phyloP scores from a whole-genome alignment of 352 stramenopile species.

The Phytophthora constricta region DNA sequence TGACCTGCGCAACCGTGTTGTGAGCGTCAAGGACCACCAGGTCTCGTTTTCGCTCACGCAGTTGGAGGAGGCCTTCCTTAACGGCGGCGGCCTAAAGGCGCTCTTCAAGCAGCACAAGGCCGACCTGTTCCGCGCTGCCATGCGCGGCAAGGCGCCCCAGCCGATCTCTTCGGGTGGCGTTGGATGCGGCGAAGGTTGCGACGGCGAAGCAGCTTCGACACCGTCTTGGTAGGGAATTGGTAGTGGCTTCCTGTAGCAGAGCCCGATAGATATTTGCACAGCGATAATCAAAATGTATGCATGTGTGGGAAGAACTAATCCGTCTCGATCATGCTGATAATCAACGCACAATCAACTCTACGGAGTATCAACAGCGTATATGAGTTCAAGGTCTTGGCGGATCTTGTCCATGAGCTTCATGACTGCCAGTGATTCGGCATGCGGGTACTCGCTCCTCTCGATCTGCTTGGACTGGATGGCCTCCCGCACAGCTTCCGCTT shows the following conservation, averaged over 20 bases:
- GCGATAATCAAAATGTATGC: slow-evolving; percentile 25
- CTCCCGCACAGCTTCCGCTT: slow-evolving; percentile 62
- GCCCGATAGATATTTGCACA: slow-evolving; percentile 24
- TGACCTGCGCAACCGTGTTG: slow-evolving; percentile 70
- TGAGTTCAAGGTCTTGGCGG: slow-evolving; percentile 62
- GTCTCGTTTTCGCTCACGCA: slow-evolving; percentile 78
- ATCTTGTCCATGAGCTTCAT: slow-evolving; percentile 75
- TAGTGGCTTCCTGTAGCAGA: background rate
- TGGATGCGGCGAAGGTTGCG: slow-evolving; percentile 52
- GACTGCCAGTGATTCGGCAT: slow-evolving; percentile 63
- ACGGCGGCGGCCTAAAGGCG: slow-evolving; percentile 73
- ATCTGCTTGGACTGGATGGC: slow-evolving; percentile 53
- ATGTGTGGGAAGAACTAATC: no score
- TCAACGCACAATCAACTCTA: no score
- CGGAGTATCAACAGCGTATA: slow-evolving; percentile 42
- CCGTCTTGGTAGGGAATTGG: slow-evolving; percentile 36
- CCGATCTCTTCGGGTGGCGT: slow-evolving; percentile 64
- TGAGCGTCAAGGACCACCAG: slow-evolving; percentile 64
- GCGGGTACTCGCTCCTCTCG: slow-evolving; percentile 62
- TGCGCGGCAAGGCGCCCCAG: slow-evolving; percentile 71
- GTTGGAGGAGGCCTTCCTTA: slow-evolving; percentile 83
- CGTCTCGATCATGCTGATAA: no score
- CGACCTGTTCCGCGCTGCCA: slow-evolving; percentile 82
- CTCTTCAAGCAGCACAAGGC: slow-evolving; percentile 87
- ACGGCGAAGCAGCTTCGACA: slow-evolving; percentile 25